phyloP scores from a whole-genome alignment of 2,329 filamentous ascomycete genomes.

The Geoglossum cookeanum region DNA sequence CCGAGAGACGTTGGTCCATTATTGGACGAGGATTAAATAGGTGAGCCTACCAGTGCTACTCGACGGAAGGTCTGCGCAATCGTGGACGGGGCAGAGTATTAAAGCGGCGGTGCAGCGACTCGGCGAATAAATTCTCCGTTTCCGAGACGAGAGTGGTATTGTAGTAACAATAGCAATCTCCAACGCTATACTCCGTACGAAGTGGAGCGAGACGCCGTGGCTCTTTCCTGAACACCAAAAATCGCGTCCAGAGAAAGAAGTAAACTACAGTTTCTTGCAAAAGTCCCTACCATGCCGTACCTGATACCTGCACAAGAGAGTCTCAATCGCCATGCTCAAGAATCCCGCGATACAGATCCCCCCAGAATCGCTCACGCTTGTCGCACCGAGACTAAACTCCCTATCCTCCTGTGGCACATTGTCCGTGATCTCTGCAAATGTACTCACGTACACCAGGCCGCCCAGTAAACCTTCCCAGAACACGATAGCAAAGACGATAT shows the following conservation, averaged over 20 bases:
- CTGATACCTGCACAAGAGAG: slow-evolving; percentile 67
- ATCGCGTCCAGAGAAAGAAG: background rate
- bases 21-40: background rate
- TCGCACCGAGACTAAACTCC: slow-evolving; percentile 80
- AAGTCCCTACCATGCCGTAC: slow-evolving; percentile 60
- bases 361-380: slow-evolving; percentile 77
- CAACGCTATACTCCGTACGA: too few species aligned
- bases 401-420: slow-evolving; percentile 56
- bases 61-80: background rate
- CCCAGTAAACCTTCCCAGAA: slow-evolving; percentile 93
- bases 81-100: too few species aligned
- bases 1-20: background rate
- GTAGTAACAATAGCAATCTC: too few species aligned
- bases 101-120: too few species aligned
- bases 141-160: too few species aligned
- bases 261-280: slow-evolving; percentile 25
- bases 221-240: background rate
- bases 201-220: background rate
- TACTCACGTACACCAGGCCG: slow-evolving; percentile 86
- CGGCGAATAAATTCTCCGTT: too few species aligned
- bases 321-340: slow-evolving; percentile 65
- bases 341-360: slow-evolving; percentile 83
- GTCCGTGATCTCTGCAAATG: slow-evolving; percentile 86
- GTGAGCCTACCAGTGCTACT: too few species aligned
- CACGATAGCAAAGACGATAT: slow-evolving; percentile 63